phyloP scores from a whole-genome alignment of 2,329 filamentous ascomycete genomes.

The Sporothrix protearum region DNA sequence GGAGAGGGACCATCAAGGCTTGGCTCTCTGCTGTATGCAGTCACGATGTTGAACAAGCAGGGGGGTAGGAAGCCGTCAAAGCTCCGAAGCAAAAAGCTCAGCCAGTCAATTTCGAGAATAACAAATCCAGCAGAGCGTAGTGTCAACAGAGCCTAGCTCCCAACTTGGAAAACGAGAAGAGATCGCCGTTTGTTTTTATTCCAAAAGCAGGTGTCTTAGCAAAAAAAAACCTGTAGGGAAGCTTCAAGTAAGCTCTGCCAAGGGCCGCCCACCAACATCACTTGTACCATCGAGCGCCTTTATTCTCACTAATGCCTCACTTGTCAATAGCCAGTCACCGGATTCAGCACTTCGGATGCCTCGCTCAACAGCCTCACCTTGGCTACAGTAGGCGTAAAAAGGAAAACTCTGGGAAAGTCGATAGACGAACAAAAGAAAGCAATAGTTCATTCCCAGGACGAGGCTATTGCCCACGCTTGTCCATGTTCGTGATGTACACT shows the following conservation, averaged over 20 bases:
- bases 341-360: background rate
- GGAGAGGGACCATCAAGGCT: background rate
- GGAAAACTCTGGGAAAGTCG: background rate
- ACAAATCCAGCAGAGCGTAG: background rate
- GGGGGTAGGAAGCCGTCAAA: background rate
- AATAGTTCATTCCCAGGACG: background rate
- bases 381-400: background rate
- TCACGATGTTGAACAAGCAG: background rate
- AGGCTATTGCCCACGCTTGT: slow-evolving; percentile 5
- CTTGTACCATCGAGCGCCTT: background rate
- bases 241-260: background rate
- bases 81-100: background rate
- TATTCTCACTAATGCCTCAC: background rate
- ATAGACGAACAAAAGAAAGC: no score
- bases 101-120: background rate
- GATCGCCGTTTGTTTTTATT: background rate
- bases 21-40: background rate
- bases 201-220: background rate
- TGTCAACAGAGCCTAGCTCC: background rate
- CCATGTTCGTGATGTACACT: background rate
- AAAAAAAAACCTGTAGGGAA: background rate
- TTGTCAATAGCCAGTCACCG: background rate
- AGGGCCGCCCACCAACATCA: background rate
- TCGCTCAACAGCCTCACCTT: background rate
- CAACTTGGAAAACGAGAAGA: background rate